Base-by-base conservation (phyloP, 352 stramenopile genomes). In the Phytophthora quininea region DNA sequence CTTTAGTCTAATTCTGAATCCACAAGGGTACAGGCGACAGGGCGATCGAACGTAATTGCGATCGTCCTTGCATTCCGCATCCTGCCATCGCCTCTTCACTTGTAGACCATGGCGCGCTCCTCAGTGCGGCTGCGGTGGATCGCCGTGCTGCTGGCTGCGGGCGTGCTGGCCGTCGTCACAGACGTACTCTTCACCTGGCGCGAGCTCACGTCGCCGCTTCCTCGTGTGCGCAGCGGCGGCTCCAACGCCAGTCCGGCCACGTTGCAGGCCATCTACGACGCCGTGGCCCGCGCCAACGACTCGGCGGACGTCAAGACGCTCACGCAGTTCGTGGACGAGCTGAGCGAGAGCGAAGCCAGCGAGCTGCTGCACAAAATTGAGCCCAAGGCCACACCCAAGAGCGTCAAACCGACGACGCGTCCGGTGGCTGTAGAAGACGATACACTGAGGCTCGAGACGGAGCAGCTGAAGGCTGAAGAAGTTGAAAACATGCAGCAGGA, bases 151-250 rank as follows among this genome's bases (percentile, higher is more conserved):
- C 51, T 75, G 45, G 64, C 31, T 37, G 64, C 52, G 32, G 60
- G 68, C 61, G 57, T 80, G 31, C 46, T 80, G n/a, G 54, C 66
- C 50, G 72, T 80, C 38, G 48, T 76, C 14, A 69, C 64, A 51
- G 64, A 80, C 57, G 35, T 80, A 29, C 47, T 80, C 27, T 62
- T 77, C 35, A 77, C 72, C 10, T 80, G 72, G 72, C 60, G 60
- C 6, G 46, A 71, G 64, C 59, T 80, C 46, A 68, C 55, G 6
- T 52, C 50, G 52, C 54, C 29, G 15, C 33, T 2, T 50, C 40
- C 48, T 54, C 53, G 42, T 37, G 12, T 52, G 38, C 65, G 53
- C 24, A 38, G 42, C 40, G 31, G 33, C 40, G 33, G 27, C 37
- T 19, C 35, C 11, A 48, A 14, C 10, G 58, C 63, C 35, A 64